Evolutionary conservation across 140 eudicot species (phyloP), one percentile per base, ranked within the genome.

Genomic region (Anethum foeniculum): DNA sequence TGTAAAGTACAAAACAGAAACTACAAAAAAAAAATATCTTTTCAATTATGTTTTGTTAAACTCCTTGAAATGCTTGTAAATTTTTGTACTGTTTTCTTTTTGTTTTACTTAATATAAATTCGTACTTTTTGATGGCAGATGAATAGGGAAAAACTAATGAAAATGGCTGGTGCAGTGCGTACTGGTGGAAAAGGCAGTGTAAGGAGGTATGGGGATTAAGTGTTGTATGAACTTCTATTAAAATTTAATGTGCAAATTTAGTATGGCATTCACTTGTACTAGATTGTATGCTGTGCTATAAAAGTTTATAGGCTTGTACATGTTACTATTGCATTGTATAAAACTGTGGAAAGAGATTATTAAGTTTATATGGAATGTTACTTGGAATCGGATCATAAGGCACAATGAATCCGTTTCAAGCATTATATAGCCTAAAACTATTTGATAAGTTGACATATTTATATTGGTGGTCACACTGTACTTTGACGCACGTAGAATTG

Each of bases 131-230:
- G 34, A 71, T 76, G 78, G 44, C 90, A 90, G 97, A 92, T 92
- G 97, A 89, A 92, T 88, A 91, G 87, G 76, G 97, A 92, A 54
- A 92, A 87, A 90, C 90, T 92, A 65, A 82, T 49, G 90, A 92
- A 92, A 88, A 92, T 92, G 96, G 96, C 96, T 5, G 93, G 96
- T 88, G 90, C 92, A 28, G 97, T 72, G 27, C 77, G 77, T 51
- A 72, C 77, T 25, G 77, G 77, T 72, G 77, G 77, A 72, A 72
- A 72, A 88, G 97, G 97, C 25, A 92, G 90, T 77, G 71, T 90
- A 83, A 89, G 96, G 88, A 89, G 97, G 93, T 92, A 12, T 54
- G 62, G 62, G 62, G 11, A 47, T 47, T 19, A 54, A 54, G 27
- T 21, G 25, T 54, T 54, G 62, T 54, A 21, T 19, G 27, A 54